phyloP scores from a whole-genome alignment of 164 flowering plant species.

The Piper betle region DNA sequence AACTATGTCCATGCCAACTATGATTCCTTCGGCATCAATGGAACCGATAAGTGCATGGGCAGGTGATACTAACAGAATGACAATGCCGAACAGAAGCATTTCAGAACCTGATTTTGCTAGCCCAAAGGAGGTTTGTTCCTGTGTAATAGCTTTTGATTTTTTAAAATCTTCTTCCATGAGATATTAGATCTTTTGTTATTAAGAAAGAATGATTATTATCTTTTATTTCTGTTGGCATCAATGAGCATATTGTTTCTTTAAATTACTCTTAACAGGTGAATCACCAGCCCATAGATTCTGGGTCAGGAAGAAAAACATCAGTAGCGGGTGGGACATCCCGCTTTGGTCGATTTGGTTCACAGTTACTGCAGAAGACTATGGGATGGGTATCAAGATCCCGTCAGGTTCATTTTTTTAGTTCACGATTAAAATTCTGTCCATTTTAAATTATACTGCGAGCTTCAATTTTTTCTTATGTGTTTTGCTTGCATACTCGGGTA shows the following conservation, averaged over 20 bases:
- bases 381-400: slow-evolving; percentile 69
- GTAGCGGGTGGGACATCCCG: slow-evolving; percentile 42
- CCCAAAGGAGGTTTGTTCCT: slow-evolving; percentile 48
- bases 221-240: not conserved
- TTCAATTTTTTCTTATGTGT: not conserved
- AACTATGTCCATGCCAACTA: slow-evolving; percentile 65
- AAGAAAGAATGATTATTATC: not conserved
- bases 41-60: slow-evolving; percentile 70
- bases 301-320: slow-evolving; percentile 37
- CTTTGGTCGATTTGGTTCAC: slow-evolving; percentile 70
- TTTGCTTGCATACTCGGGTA: slow-evolving; percentile 12
- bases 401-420: slow-evolving; percentile 29
- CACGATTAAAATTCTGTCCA: not conserved
- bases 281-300: slow-evolving; percentile 35
- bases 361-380: slow-evolving; percentile 73
- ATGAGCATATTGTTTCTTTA: not conserved
- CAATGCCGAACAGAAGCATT: slow-evolving; percentile 61
- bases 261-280: slow-evolving; percentile 18
- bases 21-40: slow-evolving; percentile 72
- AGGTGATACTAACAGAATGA: slow-evolving; percentile 33
- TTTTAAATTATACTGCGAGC: not conserved
- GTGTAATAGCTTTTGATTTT: not conserved
- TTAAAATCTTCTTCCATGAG: too few relatives aligned
- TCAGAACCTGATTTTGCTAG: slow-evolving; percentile 93
- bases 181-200: too few relatives aligned